These are phyloP conservation scores for Epicoccum nigrum DNA, from an alignment of 2,329 filamentous ascomycete genomes.

Conservation along the genomic window DNA sequence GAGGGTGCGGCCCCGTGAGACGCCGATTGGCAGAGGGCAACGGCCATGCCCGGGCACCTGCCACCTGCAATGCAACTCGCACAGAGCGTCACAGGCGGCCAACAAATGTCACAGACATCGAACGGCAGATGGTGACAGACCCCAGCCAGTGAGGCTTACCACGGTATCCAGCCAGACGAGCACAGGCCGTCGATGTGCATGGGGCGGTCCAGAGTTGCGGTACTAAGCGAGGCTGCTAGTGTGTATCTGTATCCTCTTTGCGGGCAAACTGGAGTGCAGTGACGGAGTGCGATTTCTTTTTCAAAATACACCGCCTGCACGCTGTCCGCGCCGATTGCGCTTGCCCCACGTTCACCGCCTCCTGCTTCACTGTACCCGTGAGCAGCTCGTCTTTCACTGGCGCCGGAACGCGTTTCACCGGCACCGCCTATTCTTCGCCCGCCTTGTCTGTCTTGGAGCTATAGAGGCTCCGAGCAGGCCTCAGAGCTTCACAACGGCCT, in stretches of 20 bases:
- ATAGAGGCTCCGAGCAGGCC: slow-evolving; percentile 47
- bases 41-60: neutral
- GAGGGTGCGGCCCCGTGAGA: neutral
- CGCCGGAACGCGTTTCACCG: slow-evolving; percentile 23
- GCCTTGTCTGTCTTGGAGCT: slow-evolving; percentile 45
- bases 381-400: slow-evolving; percentile 18
- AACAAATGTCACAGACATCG: neutral
- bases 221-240: slow-evolving; percentile 14
- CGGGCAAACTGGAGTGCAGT: slow-evolving; percentile 17
- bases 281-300: slow-evolving; percentile 17
- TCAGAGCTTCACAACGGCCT: slow-evolving; percentile 49
- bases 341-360: slow-evolving; percentile 24
- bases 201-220: slow-evolving; percentile 10
- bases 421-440: slow-evolving; percentile 11
- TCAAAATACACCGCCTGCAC: slow-evolving; percentile 27
- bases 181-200: slow-evolving; percentile 3
- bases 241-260: slow-evolving; percentile 6
- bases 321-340: slow-evolving; percentile 31
- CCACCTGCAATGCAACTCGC: neutral
- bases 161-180: neutral
- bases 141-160: neutral
- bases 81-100: neutral
- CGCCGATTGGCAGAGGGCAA: neutral
- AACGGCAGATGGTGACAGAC: neutral
- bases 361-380: slow-evolving; percentile 12